These are phyloP conservation scores for Meripilus lineatus DNA, from an alignment of 1,284 basidiomycete genomes.

Conservation along the genomic window DNA sequence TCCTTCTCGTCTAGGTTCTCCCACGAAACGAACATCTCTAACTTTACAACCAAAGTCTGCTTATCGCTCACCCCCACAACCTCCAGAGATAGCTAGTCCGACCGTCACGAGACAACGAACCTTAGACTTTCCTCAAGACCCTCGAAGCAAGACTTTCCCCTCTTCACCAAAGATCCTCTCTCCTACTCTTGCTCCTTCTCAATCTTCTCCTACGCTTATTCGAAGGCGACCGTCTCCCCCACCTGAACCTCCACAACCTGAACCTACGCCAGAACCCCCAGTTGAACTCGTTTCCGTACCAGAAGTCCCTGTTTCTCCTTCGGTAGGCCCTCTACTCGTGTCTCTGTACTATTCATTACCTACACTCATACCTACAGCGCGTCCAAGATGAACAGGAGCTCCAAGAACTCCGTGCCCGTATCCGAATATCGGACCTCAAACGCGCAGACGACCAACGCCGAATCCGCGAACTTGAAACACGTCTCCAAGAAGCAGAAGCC, in stretches of 20 bases:
- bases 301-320: no score
- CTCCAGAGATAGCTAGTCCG: constrained; percentile 20
- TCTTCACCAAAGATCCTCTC: constrained; percentile 16
- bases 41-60: constrained; percentile 28
- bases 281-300: no score
- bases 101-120: constrained; percentile 19
- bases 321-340: neutral
- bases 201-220: constrained; percentile 1
- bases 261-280: constrained; percentile 10
- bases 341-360: neutral
- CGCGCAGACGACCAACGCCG: constrained; percentile 83
- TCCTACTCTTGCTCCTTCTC: constrained; percentile 1
- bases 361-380: constrained; percentile 10
- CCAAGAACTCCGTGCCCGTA: constrained; percentile 81
- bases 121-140: constrained; percentile 19
- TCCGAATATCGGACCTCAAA: constrained; percentile 82
- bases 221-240: constrained; percentile 2
- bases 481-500: constrained; percentile 78
- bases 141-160: constrained; percentile 15
- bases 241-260: constrained; percentile 6
- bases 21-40: constrained; percentile 37
- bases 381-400: constrained; percentile 52
- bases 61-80: constrained; percentile 27
- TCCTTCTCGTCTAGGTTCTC: constrained; percentile 31
- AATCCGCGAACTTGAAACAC: constrained; percentile 81